Conservation (phyloP, 208 protist species). For the Polymyxa betae region DNA sequence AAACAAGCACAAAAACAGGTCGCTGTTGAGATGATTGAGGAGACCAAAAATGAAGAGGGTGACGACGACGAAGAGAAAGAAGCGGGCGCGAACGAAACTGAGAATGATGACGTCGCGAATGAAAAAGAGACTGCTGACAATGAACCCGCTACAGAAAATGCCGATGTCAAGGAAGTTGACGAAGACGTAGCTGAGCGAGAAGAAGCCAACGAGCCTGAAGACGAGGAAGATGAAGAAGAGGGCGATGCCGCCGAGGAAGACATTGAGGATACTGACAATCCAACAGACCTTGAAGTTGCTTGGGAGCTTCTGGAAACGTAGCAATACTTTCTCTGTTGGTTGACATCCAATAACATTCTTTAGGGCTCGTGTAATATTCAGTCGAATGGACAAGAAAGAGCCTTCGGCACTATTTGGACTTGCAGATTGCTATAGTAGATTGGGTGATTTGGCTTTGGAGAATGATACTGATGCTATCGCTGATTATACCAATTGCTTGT, state of each 20-base stretch:
- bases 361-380: neutral
- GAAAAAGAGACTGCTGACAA: neutral
- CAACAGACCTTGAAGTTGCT: neutral
- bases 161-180: neutral
- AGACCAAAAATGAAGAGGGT: no score
- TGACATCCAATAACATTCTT: neutral
- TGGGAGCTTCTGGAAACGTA: neutral
- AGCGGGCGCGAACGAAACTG: neutral
- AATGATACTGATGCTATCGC: neutral
- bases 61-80: neutral
- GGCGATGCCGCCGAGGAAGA: neutral
- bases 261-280: neutral
- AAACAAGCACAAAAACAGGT: neutral
- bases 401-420: neutral
- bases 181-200: neutral
- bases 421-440: neutral
- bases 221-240: neutral
- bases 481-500: neutral
- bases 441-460: slow-evolving; percentile 1
- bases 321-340: neutral
- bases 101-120: neutral
- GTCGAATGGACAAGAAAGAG: neutral
- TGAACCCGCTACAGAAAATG: neutral
- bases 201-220: neutral
- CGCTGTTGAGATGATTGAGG: neutral